Base-by-base conservation (phyloP, 345 rosid genomes). In the Hibiscus mutabilis region DNA sequence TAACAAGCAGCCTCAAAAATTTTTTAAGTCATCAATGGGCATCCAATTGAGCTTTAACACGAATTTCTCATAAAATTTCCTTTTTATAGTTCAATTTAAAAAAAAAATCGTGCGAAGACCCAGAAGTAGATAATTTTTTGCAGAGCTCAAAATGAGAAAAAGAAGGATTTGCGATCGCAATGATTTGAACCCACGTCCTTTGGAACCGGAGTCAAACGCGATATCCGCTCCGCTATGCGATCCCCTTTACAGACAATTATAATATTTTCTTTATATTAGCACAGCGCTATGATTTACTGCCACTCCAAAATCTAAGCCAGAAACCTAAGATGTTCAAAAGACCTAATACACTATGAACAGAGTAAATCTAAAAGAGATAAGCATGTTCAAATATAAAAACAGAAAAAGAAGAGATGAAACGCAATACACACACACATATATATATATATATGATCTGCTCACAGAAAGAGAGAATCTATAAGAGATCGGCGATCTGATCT, bases 211-310 rank as follows among this genome's bases (percentile, higher is more conserved):
- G 90, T 91, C 97, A 89, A 91, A 91, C 88, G 96, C 97, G 93
- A 91, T 89, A 89, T 94, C 96, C 93, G 89, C 97, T 91, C 94
- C 91, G 88, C 97, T 91, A 94, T 88, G 98, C 96, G 97, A 88
- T 80, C 91, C 0, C 9, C 0, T 4, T 13, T 19, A 19, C 3
- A 13, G 2, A 5, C n/a, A 12, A 21, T 0, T 16, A 29, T 46
- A 2, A 33, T 27, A n/a, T 24, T 24, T 11, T 5, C 5, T 0
- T 29, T 42, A 16, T 59, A 59, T 22, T 2, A 2, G 4, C 2
- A 35, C 0, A 14, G 2, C 3, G 56, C 12, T 0, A 46, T 3
- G 21, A 2, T 21, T 24, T 12, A 25, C 22, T 18, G 9, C 22
- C 0, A 8, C 7, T 4, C 5, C 35, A 31, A 31, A 4, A 6